A percentile compares a stretch with the other conserved stretches of the same genome.
phyloP scores from a whole-genome alignment of 2,329 filamentous ascomycete genomes.

The Phoma sp. region DNA sequence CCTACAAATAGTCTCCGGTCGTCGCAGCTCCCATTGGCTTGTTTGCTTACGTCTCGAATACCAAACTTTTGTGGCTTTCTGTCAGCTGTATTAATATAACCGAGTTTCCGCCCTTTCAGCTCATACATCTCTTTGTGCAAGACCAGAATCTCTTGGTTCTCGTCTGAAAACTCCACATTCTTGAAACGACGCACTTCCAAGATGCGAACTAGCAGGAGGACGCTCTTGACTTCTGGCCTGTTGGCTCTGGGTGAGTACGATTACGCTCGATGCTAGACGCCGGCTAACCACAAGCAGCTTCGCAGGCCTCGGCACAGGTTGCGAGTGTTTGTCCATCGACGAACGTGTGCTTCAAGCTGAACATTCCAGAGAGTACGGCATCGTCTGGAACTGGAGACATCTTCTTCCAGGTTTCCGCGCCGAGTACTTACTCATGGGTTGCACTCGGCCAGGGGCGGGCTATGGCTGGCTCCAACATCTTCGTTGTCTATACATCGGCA shows the following conservation, averaged over 20 bases:
- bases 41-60: slow-evolving; percentile 6
- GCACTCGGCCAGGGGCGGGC: slow-evolving; percentile 61
- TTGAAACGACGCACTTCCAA: slow-evolving; percentile 2
- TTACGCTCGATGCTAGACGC: not conserved
- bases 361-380: slow-evolving; percentile 61
- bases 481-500: slow-evolving; percentile 63
- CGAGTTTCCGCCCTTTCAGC: slow-evolving; percentile 12
- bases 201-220: slow-evolving; percentile 22
- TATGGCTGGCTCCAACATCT: slow-evolving; percentile 65
- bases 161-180: not conserved
- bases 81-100: slow-evolving; percentile 16
- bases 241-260: slow-evolving; percentile 35
- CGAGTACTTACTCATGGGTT: slow-evolving; percentile 61
- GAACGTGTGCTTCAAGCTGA: slow-evolving; percentile 58
- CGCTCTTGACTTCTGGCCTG: slow-evolving; percentile 26
- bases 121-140: not conserved
- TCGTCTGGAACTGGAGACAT: slow-evolving; percentile 61
- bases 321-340: slow-evolving; percentile 35
- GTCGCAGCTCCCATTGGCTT: slow-evolving; percentile 9
- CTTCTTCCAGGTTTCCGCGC: slow-evolving; percentile 64
- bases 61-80: slow-evolving; percentile 5
- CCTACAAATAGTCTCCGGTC: slow-evolving; percentile 1
- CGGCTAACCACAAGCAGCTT: slow-evolving; percentile 33
- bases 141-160: not conserved
- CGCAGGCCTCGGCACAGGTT: slow-evolving; percentile 38